Base-by-base conservation (phyloP, 257 asterid species). In the Fraxinus anomala region DNA sequence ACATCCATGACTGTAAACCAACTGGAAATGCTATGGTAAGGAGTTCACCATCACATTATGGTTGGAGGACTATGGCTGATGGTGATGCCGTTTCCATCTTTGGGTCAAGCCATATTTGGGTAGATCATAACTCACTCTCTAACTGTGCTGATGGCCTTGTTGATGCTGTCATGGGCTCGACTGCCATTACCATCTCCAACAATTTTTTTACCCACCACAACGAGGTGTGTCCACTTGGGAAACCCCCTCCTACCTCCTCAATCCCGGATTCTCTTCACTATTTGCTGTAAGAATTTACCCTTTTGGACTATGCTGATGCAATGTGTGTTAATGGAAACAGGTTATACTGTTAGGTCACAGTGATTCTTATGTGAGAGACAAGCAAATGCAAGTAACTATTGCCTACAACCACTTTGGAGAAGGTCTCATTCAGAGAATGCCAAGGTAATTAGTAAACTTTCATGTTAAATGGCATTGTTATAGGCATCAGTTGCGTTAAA, bases 41-140 rank as follows among this genome's bases (percentile, higher is more conserved):
- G 80, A 94, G 97, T 85, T 92, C 97, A 0, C 94, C 96, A 0
- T 39, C 90, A 2, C 98, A 94, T 83, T 92, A 85, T 49, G 98
- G 98, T 5, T 94, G 94, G 94, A 92, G 98, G 86, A 94, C 98
- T 19, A 89, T 90, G 92, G 96, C 98, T 31, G 98, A 94, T 82
- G 98, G 98, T 12, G 98, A 94, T 73, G 98, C 86, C 0, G 17
- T 94, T 28, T 94, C 98, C n/a, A 89, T 94, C 75, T 94, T 94
- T n/a, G 96, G 96, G 1, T 88, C 98, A 24, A 94, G 97, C 79
- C 96, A 94, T 73, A 73, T 94, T 26, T 94, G 98, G 98, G 87
- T 94, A 14, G 98, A 94, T 54, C 98, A 94, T 49, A 94, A 94
- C 80, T 90, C 98, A 3, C 94, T 94, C 71, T 90, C 96, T 5